Evolutionary conservation across 805 yeast genomes (phyloP).

Genomic region (Candida broadrunensis): DNA sequence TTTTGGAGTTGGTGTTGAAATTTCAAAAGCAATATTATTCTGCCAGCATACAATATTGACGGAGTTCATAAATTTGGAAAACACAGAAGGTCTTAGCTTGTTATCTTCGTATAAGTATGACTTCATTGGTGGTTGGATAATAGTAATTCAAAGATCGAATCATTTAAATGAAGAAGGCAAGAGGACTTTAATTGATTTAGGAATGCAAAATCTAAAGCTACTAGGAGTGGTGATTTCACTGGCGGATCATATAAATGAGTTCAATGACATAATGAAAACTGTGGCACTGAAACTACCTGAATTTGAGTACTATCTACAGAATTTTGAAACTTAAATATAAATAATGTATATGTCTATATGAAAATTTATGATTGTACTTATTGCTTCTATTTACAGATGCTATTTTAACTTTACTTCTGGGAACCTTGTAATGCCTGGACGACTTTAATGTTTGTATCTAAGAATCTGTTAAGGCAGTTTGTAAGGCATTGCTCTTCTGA

Average conservation of each 20-base stretch:
- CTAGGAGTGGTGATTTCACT: neutral
- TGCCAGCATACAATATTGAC: conserved; percentile 20
- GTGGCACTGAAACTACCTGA: neutral
- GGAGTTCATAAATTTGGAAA: conserved; percentile 9
- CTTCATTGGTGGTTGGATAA: conserved; percentile 34
- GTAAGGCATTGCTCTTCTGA: conserved; percentile 70
- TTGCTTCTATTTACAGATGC: too few relatives aligned
- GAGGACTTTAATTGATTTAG: neutral
- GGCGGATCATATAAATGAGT: neutral
- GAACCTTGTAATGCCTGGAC: conserved; percentile 53
- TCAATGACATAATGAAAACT: neutral
- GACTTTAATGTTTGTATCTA: conserved; percentile 83
- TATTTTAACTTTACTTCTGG: conserved; percentile 8
- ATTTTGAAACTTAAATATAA: neutral
- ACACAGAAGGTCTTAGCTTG: conserved; percentile 14
- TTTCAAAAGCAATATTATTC: conserved; percentile 15
- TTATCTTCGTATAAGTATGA: conserved; percentile 28
- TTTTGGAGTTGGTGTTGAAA: conserved; percentile 7
- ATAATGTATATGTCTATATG: neutral
- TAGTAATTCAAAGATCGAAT: conserved; percentile 11
- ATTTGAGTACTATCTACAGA: neutral
- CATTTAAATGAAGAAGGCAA: neutral
- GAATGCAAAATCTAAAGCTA: neutral
- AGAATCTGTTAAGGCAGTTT: conserved; percentile 80
- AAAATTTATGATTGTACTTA: too few relatives aligned